These are phyloP conservation scores for Coemansia sp. DNA, from an alignment of 192 early-diverging fungal genomes.

Conservation along the genomic window DNA sequence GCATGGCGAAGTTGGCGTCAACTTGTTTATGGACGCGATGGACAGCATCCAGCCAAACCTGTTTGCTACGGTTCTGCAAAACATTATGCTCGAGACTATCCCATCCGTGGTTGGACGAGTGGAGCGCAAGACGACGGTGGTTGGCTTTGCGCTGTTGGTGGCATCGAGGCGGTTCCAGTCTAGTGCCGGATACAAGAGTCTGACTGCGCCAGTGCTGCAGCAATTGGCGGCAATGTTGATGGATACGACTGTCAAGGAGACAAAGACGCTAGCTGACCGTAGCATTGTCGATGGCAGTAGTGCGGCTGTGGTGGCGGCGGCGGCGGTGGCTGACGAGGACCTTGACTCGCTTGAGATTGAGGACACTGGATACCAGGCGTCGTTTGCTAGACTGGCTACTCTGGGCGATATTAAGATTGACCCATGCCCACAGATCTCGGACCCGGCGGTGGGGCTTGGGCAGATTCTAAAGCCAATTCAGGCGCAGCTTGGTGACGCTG, in stretches of 20 bases:
- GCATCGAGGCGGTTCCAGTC: conserved; percentile 34
- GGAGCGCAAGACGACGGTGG: conserved; percentile 53
- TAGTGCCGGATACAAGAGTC: conserved; percentile 11
- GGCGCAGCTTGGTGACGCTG: conserved; percentile 10
- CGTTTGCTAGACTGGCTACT: conserved; percentile 78
- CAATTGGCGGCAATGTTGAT: conserved; percentile 45
- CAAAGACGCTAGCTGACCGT: conserved; percentile 36
- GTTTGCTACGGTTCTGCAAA: conserved; percentile 43
- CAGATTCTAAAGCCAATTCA: conserved; percentile 38
- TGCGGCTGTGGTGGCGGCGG: conserved; percentile 24
- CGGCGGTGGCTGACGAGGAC: conserved; percentile 61
- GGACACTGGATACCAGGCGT: conserved; percentile 81
- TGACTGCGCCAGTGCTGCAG: conserved; percentile 32
- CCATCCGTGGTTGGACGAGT: conserved; percentile 39
- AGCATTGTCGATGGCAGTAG: conserved; percentile 22
- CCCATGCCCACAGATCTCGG: conserved; percentile 60
- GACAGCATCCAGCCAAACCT: conserved; percentile 50
- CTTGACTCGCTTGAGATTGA: conserved; percentile 77
- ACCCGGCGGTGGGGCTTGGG: conserved; percentile 28
- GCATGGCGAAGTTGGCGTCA: conserved; percentile 21
- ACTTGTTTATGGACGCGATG: conserved; percentile 38
- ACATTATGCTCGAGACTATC: conserved; percentile 46
- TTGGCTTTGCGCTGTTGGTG: conserved; percentile 48
- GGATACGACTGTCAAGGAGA: conserved; percentile 44
- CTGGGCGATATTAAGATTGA: conserved; percentile 67